Evolutionary conservation across 106 monocot genomes (phyloP).

Genomic region (Agapanthus africanus): DNA sequence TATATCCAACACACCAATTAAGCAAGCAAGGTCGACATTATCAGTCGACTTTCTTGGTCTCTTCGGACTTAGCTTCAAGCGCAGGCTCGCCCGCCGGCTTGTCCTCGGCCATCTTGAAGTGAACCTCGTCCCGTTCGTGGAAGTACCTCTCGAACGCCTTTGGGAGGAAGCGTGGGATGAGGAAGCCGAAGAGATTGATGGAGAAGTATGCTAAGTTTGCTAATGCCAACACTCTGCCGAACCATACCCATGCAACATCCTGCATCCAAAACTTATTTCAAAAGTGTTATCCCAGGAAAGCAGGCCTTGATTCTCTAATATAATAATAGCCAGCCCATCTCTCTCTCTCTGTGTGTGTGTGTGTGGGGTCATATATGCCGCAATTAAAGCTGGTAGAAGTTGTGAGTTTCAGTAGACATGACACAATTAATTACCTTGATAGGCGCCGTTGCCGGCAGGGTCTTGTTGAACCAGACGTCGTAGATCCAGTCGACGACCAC

Average conservation of each 20-base stretch:
- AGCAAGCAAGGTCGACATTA: too few species aligned
- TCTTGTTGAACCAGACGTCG: slow-evolving; percentile 58
- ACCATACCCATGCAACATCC: slow-evolving; percentile 80
- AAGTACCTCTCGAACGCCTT: slow-evolving; percentile 86
- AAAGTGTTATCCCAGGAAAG: not conserved
- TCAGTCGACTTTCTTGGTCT: slow-evolving; percentile 17
- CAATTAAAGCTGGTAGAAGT: not conserved
- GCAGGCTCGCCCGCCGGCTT: not conserved
- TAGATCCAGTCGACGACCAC: slow-evolving; percentile 67
- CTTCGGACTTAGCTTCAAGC: not conserved
- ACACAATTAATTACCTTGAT: slow-evolving; percentile 39
- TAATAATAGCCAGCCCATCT: too few species aligned
- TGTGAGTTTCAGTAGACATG: too few species aligned
- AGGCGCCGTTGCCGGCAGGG: slow-evolving; percentile 28
- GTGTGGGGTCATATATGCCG: not conserved
- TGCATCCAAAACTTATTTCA: slow-evolving; percentile 1
- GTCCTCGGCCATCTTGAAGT: slow-evolving; percentile 45
- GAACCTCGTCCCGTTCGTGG: slow-evolving; percentile 42
- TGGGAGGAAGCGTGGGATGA: slow-evolving; percentile 78
- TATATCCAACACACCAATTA: too few species aligned
- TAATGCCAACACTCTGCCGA: slow-evolving; percentile 54
- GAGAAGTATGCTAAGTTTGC: slow-evolving; percentile 79
- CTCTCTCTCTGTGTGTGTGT: not conserved
- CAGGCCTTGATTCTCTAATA: too few species aligned
- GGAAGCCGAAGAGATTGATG: slow-evolving; percentile 67